Base-by-base conservation (phyloP, 2,329 filamentous ascomycete species). In the Paecilomyces sp. region DNA sequence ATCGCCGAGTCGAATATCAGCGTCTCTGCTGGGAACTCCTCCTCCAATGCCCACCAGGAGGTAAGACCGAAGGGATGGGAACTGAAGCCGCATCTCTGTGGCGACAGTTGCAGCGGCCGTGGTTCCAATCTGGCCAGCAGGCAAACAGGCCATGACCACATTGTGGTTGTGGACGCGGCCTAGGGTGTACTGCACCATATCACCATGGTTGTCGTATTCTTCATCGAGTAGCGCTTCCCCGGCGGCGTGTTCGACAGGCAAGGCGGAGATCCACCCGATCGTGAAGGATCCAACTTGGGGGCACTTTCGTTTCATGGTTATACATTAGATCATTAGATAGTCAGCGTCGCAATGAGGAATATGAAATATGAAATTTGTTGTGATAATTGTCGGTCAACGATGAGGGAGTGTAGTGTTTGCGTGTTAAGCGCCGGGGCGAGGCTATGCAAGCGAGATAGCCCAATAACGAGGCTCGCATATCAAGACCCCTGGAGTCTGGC, bases 1-100 rank as follows among this genome's bases (percentile, higher is more conserved):
- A 59, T 74, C 70, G 0, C 70, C 70, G 0, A 73, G 66, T 13
- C 69, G 65, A n/a, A 73, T 69, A 57, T 74, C 66, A 9, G 63
- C 47, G n/a, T 58, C 55, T 3, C 11, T 13, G 34, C 61, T 66
- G 4, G 69, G 70, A 0, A 67, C 63, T 0, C 68, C 70, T 12
- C 74, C 73, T 0, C 74, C 77, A 41, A 81, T 75, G 18, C 78
- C 78, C 0, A 81, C 77, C 70, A 81, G 72, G 1, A 81, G 66
- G 2, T 71, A 68, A 28, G 64, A 55, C 15, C 59, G 31, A 12
- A 67, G 60, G 13, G 57, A 62, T 47, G 62, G 64, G 56, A 65
- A 72, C 50, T 41, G 60, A 12, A 33, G 59, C 57, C 52, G 28
- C 33, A 69, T 59, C 12, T 63, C 52, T 9, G 56, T 54, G 2